Evolutionary conservation across 352 stramenopile species (phyloP).

Genomic region (Phytophthora melonis): DNA sequence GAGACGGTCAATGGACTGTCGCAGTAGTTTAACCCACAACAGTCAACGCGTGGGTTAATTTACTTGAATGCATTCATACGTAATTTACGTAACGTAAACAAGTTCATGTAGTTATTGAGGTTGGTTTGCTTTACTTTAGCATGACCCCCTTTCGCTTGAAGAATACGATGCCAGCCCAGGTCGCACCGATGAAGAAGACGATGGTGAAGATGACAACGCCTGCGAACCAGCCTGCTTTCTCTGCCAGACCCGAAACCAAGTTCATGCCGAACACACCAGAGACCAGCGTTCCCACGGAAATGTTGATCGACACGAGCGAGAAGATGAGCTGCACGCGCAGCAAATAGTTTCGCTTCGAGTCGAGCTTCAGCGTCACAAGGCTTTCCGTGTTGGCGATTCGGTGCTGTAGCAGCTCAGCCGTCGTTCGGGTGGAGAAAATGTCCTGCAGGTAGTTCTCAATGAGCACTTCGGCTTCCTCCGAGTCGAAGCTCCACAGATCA

Average conservation of each 20-base stretch:
- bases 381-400: slow-evolving; percentile 77
- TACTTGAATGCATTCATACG: no score
- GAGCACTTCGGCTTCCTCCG: slow-evolving; percentile 69
- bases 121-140: slow-evolving; percentile 25
- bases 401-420: slow-evolving; percentile 62
- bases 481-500: slow-evolving; percentile 67
- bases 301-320: slow-evolving; percentile 44
- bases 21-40: background rate
- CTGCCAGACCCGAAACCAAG: slow-evolving; percentile 37
- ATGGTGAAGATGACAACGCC: slow-evolving; percentile 47
- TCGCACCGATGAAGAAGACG: slow-evolving; percentile 40
- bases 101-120: no score
- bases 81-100: no score
- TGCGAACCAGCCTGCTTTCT: slow-evolving; percentile 37
- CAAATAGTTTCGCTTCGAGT: slow-evolving; percentile 78
- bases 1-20: background rate
- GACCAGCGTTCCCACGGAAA: slow-evolving; percentile 42
- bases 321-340: slow-evolving; percentile 44
- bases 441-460: slow-evolving; percentile 81
- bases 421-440: slow-evolving; percentile 76
- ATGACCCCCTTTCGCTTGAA: slow-evolving; percentile 44
- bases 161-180: slow-evolving; percentile 28
- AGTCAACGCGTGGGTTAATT: background rate
- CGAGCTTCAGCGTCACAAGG: slow-evolving; percentile 73
- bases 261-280: slow-evolving; percentile 52